A percentile compares a stretch with the other conserved stretches of the same genome.
Conservation (phyloP, 805 yeast species). For the Jamesozyma spencerorum region DNA sequence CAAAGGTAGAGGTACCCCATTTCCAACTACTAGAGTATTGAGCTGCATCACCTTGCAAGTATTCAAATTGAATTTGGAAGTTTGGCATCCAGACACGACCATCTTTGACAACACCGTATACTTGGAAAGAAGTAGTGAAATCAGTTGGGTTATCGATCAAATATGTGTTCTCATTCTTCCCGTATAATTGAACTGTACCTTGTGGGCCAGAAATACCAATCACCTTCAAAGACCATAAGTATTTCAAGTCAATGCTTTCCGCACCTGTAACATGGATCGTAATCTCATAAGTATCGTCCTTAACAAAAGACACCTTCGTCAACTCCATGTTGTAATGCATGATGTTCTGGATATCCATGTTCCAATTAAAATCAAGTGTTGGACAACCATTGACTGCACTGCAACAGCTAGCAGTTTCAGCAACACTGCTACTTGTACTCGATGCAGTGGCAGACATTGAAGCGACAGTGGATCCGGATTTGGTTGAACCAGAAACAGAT, state of each 20-base stretch:
- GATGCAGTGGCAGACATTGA: not conserved
- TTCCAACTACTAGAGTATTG: conserved; percentile 8
- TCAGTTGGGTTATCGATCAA: conserved; percentile 14
- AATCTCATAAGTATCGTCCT: conserved; percentile 10
- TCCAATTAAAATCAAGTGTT: conserved; percentile 10
- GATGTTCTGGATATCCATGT: conserved; percentile 3
- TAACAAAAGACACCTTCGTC: conserved; percentile 7
- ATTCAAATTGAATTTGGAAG: conserved; percentile 17
- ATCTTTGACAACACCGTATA: conserved; percentile 6
- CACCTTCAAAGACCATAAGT: conserved; percentile 12
- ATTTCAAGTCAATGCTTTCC: conserved; percentile 10
- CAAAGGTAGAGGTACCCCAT: conserved; percentile 13
- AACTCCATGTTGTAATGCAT: conserved; percentile 13
- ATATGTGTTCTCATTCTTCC: conserved; percentile 11
- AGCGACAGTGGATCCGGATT: too few relatives aligned
- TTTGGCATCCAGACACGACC: conserved; percentile 15
- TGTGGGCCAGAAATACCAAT: conserved; percentile 13
- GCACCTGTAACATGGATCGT: conserved; percentile 15
- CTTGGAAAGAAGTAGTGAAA: conserved; percentile 13
- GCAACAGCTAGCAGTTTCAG: not conserved
- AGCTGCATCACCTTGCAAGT: conserved; percentile 9
- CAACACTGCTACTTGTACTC: too few relatives aligned
- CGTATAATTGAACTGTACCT: conserved; percentile 10
- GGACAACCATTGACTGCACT: conserved; percentile 11
- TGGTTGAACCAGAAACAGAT: too few relatives aligned